A percentile compares a stretch with the other conserved stretches of the same genome.
Conservation (phyloP, 176 grass and related monocot species). For the Saccharum spontaneum region DNA sequence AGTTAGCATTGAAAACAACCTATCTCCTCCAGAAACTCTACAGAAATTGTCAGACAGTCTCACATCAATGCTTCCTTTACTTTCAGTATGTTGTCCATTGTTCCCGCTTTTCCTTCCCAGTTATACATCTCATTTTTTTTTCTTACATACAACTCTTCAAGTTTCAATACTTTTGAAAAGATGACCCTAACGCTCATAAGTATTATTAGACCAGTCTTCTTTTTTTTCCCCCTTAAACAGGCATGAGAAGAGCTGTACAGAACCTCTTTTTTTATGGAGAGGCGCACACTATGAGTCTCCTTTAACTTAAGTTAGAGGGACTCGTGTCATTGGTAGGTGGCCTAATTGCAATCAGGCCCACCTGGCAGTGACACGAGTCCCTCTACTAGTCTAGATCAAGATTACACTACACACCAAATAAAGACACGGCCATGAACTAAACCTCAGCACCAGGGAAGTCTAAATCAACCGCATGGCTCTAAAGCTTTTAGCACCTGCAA, state of each 20-base stretch:
- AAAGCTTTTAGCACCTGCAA: neutral
- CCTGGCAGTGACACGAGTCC: neutral
- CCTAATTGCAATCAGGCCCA: neutral
- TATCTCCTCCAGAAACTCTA: conserved; percentile 61
- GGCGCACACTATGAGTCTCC: neutral
- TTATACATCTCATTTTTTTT: neutral
- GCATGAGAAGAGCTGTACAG: neutral
- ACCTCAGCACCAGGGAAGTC: neutral
- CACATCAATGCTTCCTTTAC: conserved; percentile 82
- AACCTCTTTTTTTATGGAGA: neutral
- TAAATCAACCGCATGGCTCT: neutral
- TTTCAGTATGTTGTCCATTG: conserved; percentile 56
- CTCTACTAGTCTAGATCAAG: neutral
- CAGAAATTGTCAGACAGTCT: conserved; percentile 74
- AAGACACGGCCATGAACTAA: neutral
- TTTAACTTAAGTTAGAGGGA: too few species aligned
- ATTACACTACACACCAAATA: neutral
- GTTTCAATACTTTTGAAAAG: neutral
- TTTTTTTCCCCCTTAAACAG: neutral
- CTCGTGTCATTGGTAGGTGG: neutral
- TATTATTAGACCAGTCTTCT: neutral
- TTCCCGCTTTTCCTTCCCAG: neutral
- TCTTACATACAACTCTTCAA: neutral
- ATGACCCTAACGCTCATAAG: neutral
- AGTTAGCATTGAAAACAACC: conserved; percentile 55